These are phyloP conservation scores for Kazachstania bromeliacearum DNA, from an alignment of 805 yeast species.

Conservation along the genomic window DNA sequence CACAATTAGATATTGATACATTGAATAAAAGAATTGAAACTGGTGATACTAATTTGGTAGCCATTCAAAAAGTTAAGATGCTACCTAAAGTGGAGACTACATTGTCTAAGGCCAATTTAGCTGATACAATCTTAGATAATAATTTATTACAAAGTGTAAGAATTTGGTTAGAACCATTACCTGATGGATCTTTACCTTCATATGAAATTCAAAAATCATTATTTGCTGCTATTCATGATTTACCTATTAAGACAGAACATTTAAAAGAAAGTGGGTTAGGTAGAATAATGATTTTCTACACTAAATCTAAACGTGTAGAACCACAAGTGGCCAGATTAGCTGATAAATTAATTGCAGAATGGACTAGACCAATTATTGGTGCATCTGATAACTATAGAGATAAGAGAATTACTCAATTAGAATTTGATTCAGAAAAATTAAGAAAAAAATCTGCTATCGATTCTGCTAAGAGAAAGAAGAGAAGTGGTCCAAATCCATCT, in stretches of 20 bases:
- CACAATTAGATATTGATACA: conserved; percentile 58
- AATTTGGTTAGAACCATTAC: conserved; percentile 96
- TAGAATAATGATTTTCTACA: conserved; percentile 86
- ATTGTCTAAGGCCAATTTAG: conserved; percentile 70
- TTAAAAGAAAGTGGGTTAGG: conserved; percentile 91
- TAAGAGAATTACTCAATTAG: conserved; percentile 58
- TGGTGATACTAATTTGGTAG: conserved; percentile 32
- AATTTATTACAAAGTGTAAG: conserved; percentile 87
- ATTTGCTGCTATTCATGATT: conserved; percentile 58
- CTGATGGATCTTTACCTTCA: conserved; percentile 96
- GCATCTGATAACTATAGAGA: conserved; percentile 91
- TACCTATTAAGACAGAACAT: conserved; percentile 94
- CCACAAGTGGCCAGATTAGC: conserved; percentile 78
- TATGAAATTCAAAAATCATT: conserved; percentile 89
- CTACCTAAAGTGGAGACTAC: conserved; percentile 71
- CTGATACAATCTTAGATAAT: conserved; percentile 89
- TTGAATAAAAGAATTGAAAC: conserved; percentile 36
- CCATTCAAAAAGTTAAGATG: conserved; percentile 59
- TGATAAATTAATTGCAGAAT: conserved; percentile 84
- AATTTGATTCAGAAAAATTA: conserved; percentile 53
- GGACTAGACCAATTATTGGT: conserved; percentile 98
- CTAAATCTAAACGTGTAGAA: conserved; percentile 82
- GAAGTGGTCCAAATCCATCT: conserved; percentile 2
- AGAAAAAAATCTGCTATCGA: conserved; percentile 29
- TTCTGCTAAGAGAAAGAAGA: conserved; percentile 27